Conservation (phyloP, 345 rosid species). For the Melaleuca alternifolia region DNA sequence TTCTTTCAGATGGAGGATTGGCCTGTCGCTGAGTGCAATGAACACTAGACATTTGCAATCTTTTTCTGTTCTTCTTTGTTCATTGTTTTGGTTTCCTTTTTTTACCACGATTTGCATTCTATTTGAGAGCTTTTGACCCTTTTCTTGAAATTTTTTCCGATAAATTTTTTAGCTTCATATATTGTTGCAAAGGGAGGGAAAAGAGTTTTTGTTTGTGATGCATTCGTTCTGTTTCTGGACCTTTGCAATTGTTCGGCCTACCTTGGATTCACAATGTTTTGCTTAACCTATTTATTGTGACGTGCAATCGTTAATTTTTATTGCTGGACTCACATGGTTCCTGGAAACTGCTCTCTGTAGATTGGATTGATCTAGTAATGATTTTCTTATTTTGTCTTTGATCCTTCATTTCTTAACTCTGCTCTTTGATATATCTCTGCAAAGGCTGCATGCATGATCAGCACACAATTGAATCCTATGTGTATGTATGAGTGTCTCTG, state of each 20-base stretch:
- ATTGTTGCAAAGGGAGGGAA: neutral
- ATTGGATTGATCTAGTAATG: neutral
- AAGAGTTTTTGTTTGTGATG: neutral
- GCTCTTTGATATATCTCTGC: neutral
- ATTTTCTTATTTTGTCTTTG: neutral
- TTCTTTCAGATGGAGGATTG: neutral
- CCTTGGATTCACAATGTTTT: neutral
- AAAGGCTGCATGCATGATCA: neutral
- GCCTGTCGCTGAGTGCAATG: neutral
- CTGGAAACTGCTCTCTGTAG: neutral
- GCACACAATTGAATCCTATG: neutral
- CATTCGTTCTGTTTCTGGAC: neutral
- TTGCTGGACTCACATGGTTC: neutral
- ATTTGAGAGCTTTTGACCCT: neutral
- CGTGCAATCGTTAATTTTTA: neutral
- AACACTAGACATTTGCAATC: neutral
- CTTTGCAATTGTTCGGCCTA: neutral
- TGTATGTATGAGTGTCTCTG: neutral
- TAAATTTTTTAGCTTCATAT: neutral
- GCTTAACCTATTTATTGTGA: neutral
- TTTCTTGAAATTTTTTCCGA: neutral
- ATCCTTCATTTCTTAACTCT: neutral
- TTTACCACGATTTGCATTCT: neutral
- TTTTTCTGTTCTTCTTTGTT: neutral
- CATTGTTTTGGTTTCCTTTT: neutral